Percentiles rank a stretch among this genome's conserved stretches.
These are phyloP conservation scores for Candida pseudofarinosa DNA, from an alignment of 805 yeast genomes.

Conservation along the genomic window DNA sequence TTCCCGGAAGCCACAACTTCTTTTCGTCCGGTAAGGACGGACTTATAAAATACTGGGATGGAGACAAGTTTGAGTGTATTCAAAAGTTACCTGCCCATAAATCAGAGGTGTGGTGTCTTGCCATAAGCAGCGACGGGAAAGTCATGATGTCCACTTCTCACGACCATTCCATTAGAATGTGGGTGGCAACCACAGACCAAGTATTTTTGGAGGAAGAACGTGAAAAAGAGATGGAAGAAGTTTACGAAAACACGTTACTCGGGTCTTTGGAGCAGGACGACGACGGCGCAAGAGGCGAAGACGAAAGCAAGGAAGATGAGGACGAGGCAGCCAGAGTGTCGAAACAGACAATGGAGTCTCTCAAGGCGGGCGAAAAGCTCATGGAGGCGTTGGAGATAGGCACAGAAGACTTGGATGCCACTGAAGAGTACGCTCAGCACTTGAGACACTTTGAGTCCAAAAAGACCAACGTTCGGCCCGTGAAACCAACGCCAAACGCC, in stretches of 20 bases:
- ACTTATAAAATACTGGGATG: constrained; percentile 94
- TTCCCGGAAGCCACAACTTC: constrained; percentile 84
- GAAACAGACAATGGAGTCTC: constrained; percentile 83
- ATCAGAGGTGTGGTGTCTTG: constrained; percentile 89
- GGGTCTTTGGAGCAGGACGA: constrained; percentile 63
- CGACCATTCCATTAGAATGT: constrained; percentile 88
- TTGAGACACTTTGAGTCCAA: constrained; percentile 34
- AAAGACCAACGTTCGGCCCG: constrained; percentile 47
- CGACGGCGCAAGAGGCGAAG: constrained; percentile 16
- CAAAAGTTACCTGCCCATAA: constrained; percentile 83
- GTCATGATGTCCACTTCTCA: constrained; percentile 82
- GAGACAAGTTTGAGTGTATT: constrained; percentile 90
- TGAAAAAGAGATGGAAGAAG: constrained; percentile 91
- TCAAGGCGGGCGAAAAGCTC: constrained; percentile 90
- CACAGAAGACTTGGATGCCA: constrained; percentile 58
- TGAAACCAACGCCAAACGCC: constrained; percentile 62
- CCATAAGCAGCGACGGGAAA: constrained; percentile 68
- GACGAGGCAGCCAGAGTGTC: constrained; percentile 64
- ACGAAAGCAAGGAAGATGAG: constrained; percentile 29
- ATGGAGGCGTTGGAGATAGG: constrained; percentile 92
- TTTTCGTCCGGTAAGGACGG: constrained; percentile 90
- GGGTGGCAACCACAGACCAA: constrained; percentile 92
- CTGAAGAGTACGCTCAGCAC: constrained; percentile 46
- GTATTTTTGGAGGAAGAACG: constrained; percentile 96
- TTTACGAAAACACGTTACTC: constrained; percentile 77